These are phyloP conservation scores for Rhizopus stolonifer DNA, from an alignment of 371 early-diverging fungal genomes.

Conservation along the genomic window DNA sequence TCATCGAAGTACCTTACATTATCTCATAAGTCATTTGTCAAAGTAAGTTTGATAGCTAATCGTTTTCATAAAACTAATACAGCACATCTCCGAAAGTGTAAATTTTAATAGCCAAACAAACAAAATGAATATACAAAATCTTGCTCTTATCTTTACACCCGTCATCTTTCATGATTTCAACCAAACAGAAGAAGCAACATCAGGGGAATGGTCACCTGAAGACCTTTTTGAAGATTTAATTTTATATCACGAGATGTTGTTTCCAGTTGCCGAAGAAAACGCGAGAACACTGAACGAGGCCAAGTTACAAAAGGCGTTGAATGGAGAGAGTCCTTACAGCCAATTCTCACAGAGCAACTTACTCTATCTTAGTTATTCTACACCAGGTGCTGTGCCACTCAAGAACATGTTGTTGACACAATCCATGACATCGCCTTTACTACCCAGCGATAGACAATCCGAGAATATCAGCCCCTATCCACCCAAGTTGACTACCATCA, in stretches of 20 bases:
- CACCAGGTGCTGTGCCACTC: not conserved
- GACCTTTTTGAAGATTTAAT: slow-evolving; percentile 35
- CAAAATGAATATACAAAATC: slow-evolving; percentile 49
- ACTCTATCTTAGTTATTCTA: slow-evolving; percentile 7
- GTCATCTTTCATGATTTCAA: slow-evolving; percentile 50
- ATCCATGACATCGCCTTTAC: slow-evolving; percentile 16
- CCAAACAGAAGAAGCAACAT: slow-evolving; percentile 26
- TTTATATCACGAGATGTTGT: slow-evolving; percentile 17
- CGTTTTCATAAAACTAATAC: slow-evolving; percentile 8
- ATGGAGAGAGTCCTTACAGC: slow-evolving; percentile 17
- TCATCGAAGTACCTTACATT: slow-evolving; percentile 53
- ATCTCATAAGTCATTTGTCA: slow-evolving; percentile 49
- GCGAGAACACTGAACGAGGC: slow-evolving; percentile 15
- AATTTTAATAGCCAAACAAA: slow-evolving; percentile 37
- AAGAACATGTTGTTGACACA: slow-evolving; percentile 15
- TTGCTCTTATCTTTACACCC: slow-evolving; percentile 46
- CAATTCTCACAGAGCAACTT: slow-evolving; percentile 25
- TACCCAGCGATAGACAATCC: not conserved
- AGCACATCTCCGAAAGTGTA: slow-evolving; percentile 18
- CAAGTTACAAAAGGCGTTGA: slow-evolving; percentile 15
- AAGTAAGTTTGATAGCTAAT: slow-evolving; percentile 35
- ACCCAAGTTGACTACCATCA: slow-evolving; percentile 13
- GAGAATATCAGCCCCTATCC: slow-evolving; percentile 2
- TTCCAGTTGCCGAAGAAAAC: slow-evolving; percentile 19
- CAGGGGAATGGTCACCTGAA: slow-evolving; percentile 29